Evolutionary conservation across 768 basidiomycete species (phyloP).

Genomic region (Psilocybe azurescens): DNA sequence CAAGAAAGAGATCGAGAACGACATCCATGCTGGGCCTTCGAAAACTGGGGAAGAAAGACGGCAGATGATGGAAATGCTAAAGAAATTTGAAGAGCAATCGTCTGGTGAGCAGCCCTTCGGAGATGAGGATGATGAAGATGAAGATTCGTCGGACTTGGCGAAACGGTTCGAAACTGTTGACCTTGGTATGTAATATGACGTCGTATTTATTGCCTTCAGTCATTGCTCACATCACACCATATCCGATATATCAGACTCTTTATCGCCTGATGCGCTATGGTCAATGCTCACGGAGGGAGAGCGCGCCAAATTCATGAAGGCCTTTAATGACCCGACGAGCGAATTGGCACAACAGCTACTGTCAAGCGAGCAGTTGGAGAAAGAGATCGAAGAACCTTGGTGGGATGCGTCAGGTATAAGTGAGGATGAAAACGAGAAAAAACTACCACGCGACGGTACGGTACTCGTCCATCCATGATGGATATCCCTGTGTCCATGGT

Average conservation of each 20-base stretch:
- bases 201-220: not conserved
- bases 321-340: constrained; percentile 65
- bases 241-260: constrained; percentile 45
- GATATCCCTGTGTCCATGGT: constrained; percentile 50
- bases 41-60: constrained; percentile 61
- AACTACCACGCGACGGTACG: constrained; percentile 29
- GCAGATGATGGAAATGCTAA: constrained; percentile 73
- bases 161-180: constrained; percentile 61
- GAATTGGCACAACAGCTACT: constrained; percentile 65
- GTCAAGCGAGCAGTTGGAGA: constrained; percentile 57
- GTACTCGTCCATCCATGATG: constrained; percentile 48
- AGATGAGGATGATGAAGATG: constrained; percentile 35
- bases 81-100: constrained; percentile 71
- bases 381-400: constrained; percentile 67
- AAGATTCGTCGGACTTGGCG: constrained; percentile 49
- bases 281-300: constrained; percentile 63
- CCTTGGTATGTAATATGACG: constrained; percentile 52
- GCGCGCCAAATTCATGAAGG: constrained; percentile 61
- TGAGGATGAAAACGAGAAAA: constrained; percentile 15
- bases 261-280: constrained; percentile 65
- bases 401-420: constrained; percentile 53
- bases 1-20: constrained; percentile 70
- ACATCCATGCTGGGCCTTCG: constrained; percentile 61
- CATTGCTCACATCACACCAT: not conserved
- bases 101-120: constrained; percentile 32